Percentiles rank a stretch among this genome's conserved stretches.
These are phyloP conservation scores for Spatholobus suberectus DNA, from an alignment of 306 rosid species.

Conservation along the genomic window DNA sequence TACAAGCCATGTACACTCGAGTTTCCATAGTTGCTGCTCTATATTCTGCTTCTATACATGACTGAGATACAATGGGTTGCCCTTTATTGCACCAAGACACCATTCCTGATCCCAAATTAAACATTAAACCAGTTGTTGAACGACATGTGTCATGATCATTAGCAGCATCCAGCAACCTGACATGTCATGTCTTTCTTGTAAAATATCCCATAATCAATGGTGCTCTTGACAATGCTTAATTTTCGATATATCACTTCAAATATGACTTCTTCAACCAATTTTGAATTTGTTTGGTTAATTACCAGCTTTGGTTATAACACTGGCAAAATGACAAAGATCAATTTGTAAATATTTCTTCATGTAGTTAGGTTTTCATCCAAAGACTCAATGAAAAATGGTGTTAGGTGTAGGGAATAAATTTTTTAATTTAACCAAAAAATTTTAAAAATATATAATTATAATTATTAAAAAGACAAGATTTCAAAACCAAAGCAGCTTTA, in stretches of 20 bases:
- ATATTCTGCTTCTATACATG: not conserved
- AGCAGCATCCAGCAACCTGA: not conserved
- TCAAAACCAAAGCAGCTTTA: slow-evolving; percentile 29
- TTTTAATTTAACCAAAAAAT: not conserved
- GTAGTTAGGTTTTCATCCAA: not conserved
- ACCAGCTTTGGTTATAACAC: not conserved
- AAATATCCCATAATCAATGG: not conserved
- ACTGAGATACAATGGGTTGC: not conserved
- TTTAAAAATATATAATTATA: not conserved
- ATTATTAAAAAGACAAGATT: slow-evolving; percentile 12
- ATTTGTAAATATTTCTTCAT: not conserved
- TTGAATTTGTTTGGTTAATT: not conserved
- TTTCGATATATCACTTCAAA: not conserved
- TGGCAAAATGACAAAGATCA: not conserved
- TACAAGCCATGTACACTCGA: no score
- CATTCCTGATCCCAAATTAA: not conserved
- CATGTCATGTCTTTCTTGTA: no score
- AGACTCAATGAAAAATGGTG: not conserved
- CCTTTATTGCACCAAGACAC: not conserved
- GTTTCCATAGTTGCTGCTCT: no score
- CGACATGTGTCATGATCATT: not conserved
- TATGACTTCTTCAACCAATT: not conserved
- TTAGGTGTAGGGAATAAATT: not conserved
- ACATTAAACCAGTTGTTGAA: not conserved
- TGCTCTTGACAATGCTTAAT: not conserved